phyloP scores from a whole-genome alignment of 352 stramenopile genomes.

The Globisporangium splendens region DNA sequence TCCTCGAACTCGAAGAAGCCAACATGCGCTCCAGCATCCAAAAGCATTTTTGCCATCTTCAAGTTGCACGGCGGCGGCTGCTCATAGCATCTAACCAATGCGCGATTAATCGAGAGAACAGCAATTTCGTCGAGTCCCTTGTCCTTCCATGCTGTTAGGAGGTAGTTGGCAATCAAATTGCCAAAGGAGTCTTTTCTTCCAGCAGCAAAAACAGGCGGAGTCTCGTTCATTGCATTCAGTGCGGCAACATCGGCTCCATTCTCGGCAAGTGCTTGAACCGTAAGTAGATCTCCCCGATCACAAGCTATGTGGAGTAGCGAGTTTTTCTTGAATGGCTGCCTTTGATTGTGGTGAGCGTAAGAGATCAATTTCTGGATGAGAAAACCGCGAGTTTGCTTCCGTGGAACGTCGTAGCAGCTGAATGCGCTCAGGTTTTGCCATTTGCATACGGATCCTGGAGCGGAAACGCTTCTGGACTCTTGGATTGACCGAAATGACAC shows the following conservation, averaged over 20 bases:
- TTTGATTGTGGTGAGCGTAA: constrained; percentile 26
- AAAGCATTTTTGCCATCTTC: constrained; percentile 31
- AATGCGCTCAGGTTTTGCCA: constrained; percentile 59
- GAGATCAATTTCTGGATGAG: constrained; percentile 54
- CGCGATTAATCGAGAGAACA: constrained; percentile 21
- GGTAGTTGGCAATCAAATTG: constrained; percentile 23
- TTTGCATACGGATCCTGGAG: constrained; percentile 25
- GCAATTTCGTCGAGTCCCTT: neutral
- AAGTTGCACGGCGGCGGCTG: constrained; percentile 35
- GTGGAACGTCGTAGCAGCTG: constrained; percentile 39
- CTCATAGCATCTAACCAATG: constrained; percentile 37
- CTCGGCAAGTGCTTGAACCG: constrained; percentile 34
- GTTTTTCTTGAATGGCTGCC: constrained; percentile 14
- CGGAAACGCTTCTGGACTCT: constrained; percentile 21
- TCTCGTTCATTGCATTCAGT: constrained; percentile 26
- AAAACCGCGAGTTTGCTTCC: constrained; percentile 24
- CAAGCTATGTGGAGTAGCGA: constrained; percentile 44
- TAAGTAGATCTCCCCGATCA: constrained; percentile 25
- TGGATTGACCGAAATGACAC: constrained; percentile 22
- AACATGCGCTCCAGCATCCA: constrained; percentile 31
- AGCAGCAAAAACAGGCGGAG: constrained; percentile 35
- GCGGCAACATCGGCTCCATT: constrained; percentile 29
- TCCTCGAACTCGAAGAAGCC: constrained; percentile 13
- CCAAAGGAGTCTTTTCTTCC: constrained; percentile 36
- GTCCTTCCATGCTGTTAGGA: constrained; percentile 18